phyloP scores from a whole-genome alignment of 495 filamentous ascomycete species.

The Lentithecium fluviatile region DNA sequence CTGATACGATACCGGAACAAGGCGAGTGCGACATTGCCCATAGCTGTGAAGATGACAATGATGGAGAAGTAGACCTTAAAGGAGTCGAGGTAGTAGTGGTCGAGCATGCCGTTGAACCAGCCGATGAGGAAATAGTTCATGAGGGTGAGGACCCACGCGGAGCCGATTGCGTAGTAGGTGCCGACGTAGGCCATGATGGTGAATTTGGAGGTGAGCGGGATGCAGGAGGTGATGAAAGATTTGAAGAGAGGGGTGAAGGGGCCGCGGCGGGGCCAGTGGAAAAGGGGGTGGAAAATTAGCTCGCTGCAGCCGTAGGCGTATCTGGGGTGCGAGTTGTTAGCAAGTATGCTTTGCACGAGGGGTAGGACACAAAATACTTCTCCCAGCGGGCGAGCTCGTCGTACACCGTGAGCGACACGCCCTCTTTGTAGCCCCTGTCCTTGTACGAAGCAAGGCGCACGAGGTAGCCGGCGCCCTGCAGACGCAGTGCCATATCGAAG shows the following conservation, averaged over 20 bases:
- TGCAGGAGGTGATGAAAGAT: constrained; percentile 66
- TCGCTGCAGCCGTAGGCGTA: constrained; percentile 81
- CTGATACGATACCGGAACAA: constrained; percentile 49
- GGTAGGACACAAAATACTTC: constrained; percentile 53
- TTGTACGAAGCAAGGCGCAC: constrained; percentile 73
- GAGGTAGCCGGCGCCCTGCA: constrained; percentile 70
- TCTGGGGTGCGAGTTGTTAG: not conserved
- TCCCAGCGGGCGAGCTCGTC: constrained; percentile 82
- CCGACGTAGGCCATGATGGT: constrained; percentile 82
- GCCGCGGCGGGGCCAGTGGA: constrained; percentile 54
- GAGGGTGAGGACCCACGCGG: constrained; percentile 75
- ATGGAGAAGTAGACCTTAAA: constrained; percentile 54
- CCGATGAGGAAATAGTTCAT: constrained; percentile 75
- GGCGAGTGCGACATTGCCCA: constrained; percentile 51
- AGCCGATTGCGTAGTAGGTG: constrained; percentile 82
- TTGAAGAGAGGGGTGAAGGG: constrained; percentile 76
- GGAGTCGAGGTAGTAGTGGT: constrained; percentile 52
- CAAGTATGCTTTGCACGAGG: constrained; percentile 57
- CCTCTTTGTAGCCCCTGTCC: constrained; percentile 77
- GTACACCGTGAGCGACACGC: constrained; percentile 81
- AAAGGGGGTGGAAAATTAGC: constrained; percentile 71
- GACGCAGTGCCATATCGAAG: constrained; percentile 80
- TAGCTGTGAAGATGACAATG: constrained; percentile 49
- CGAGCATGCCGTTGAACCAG: constrained; percentile 50
- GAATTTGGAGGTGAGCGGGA: constrained; percentile 74